phyloP scores from a whole-genome alignment of 345 rosid species.

The Combretum micranthum region DNA sequence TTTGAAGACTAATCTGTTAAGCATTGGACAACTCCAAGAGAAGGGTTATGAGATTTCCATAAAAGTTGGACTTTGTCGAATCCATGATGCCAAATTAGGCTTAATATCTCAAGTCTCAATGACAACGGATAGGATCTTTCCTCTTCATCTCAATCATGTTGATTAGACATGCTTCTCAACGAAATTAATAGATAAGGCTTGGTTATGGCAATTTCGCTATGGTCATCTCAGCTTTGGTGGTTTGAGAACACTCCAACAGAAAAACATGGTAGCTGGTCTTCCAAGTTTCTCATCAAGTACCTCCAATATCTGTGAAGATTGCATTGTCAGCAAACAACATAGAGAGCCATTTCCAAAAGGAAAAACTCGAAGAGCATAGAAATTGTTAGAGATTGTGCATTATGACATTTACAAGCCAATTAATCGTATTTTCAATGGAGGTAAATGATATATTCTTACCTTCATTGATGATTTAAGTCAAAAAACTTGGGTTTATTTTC shows the following conservation, averaged over 20 bases:
- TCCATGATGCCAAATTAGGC: background rate
- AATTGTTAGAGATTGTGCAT: background rate
- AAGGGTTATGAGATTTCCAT: background rate
- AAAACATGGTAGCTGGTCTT: background rate
- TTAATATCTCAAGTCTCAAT: background rate
- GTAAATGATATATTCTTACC: background rate
- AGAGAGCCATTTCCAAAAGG: background rate
- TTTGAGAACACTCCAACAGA: background rate
- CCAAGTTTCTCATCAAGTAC: background rate
- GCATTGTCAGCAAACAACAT: background rate
- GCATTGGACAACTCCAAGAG: background rate
- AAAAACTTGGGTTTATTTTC: conserved; percentile 1
- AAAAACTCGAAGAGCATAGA: background rate
- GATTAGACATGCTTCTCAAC: background rate
- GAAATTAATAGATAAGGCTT: background rate
- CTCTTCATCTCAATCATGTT: background rate
- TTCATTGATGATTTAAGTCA: background rate
- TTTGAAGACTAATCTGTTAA: background rate
- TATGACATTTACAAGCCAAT: background rate
- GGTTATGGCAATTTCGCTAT: conserved; percentile 1
- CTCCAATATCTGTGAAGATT: background rate
- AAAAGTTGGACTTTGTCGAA: background rate
- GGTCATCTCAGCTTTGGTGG: conserved; percentile 3
- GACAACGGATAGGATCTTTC: conserved; percentile 1
- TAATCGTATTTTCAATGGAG: background rate